Conservation (phyloP, 1,139 yeast genomes). For the Yamadazyma atlantica region DNA sequence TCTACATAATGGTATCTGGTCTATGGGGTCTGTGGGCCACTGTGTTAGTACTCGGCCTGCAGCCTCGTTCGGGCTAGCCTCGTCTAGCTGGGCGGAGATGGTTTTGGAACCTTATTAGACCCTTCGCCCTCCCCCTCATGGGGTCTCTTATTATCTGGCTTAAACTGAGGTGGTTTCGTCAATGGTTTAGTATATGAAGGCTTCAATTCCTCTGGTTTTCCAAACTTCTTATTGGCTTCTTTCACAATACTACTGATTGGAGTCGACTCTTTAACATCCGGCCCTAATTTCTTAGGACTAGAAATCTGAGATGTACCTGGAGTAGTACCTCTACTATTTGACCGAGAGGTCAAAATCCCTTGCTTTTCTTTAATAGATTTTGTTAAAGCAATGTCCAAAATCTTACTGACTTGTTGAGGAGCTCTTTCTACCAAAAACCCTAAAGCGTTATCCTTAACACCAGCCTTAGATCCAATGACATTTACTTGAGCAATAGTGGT, state of each 20-base stretch:
- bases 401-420: constrained; percentile 82
- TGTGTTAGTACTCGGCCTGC: too few relatives aligned
- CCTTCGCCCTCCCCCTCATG: constrained; percentile 3
- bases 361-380: constrained; percentile 68
- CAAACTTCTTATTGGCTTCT: constrained; percentile 10
- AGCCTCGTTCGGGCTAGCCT: too few relatives aligned
- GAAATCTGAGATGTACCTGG: constrained; percentile 24
- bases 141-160: constrained; percentile 10
- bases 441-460: constrained; percentile 77
- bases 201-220: constrained; percentile 1
- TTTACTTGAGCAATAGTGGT: constrained; percentile 89
- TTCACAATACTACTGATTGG: constrained; percentile 9
- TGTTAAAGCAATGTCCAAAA: constrained; percentile 79
- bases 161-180: constrained; percentile 34
- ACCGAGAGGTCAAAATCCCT: constrained; percentile 21
- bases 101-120: constrained; percentile 7
- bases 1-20: too few relatives aligned
- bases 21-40: too few relatives aligned
- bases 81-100: too few relatives aligned
- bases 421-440: constrained; percentile 82
- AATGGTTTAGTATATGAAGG: constrained; percentile 24
- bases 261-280: constrained; percentile 6
- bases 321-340: constrained; percentile 27
- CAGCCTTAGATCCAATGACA: constrained; percentile 82
- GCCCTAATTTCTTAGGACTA: constrained; percentile 12